Conservation (phyloP, 495 filamentous ascomycete genomes). For the Xylaria venustula region DNA sequence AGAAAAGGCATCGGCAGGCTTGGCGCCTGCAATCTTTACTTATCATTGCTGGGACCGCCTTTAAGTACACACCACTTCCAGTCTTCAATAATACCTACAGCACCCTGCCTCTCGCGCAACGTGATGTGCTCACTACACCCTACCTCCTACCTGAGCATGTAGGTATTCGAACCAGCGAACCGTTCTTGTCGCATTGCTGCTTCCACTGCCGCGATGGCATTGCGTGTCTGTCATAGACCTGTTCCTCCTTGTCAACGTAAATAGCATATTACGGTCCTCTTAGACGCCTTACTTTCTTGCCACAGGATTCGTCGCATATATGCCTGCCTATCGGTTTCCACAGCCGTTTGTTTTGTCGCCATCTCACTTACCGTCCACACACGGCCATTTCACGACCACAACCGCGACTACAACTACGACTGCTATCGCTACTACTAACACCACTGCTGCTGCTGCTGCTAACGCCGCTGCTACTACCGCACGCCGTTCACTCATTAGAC, state of each 20-base stretch:
- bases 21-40: too few relatives aligned
- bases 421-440: not conserved
- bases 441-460: not conserved
- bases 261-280: not conserved
- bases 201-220: conserved; percentile 7
- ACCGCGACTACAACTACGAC: not conserved
- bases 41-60: too few relatives aligned
- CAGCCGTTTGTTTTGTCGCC: not conserved
- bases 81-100: not conserved
- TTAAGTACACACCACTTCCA: too few relatives aligned
- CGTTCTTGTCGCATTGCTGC: too few relatives aligned
- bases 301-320: not conserved
- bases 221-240: not conserved
- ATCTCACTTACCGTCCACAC: not conserved
- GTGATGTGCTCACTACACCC: not conserved
- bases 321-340: not conserved
- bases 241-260: not conserved
- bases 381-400: too few relatives aligned
- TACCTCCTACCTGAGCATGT: too few relatives aligned
- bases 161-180: not conserved
- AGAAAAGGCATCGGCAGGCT: too few relatives aligned
- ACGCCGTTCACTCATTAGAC: not conserved
- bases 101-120: not conserved
- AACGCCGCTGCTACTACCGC: not conserved
- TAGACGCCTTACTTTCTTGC: not conserved